Conservation (phyloP, 192 early-diverging fungal genomes). For the Coemansia guatemalensis region DNA sequence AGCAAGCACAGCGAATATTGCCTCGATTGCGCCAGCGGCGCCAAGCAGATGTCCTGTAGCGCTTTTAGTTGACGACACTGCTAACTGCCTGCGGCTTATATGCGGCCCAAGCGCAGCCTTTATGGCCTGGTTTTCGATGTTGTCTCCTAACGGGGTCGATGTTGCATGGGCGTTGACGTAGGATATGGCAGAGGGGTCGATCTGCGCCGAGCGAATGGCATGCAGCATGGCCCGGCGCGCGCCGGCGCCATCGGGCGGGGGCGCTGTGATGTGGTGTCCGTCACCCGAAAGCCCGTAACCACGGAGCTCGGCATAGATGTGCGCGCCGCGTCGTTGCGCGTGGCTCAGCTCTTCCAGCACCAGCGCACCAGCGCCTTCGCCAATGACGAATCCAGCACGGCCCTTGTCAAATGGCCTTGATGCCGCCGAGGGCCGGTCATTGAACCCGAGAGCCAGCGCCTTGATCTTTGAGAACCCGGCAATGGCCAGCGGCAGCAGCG, state of each 20-base stretch:
- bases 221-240: slow-evolving; percentile 85
- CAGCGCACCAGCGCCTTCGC: slow-evolving; percentile 86
- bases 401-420: slow-evolving; percentile 89
- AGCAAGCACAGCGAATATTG: slow-evolving; percentile 82
- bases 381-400: slow-evolving; percentile 92
- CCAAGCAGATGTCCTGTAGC: slow-evolving; percentile 94
- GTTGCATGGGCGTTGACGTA: slow-evolving; percentile 97
- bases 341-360: slow-evolving; percentile 91
- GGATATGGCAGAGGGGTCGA: slow-evolving; percentile 64
- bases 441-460: slow-evolving; percentile 79
- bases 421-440: slow-evolving; percentile 73
- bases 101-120: slow-evolving; percentile 65
- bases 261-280: slow-evolving; percentile 92
- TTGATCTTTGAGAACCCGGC: slow-evolving; percentile 84
- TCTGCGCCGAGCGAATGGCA: slow-evolving; percentile 64
- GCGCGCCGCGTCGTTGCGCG: slow-evolving; percentile 79
- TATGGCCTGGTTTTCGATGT: slow-evolving; percentile 85
- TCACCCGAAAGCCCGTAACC: slow-evolving; percentile 94
- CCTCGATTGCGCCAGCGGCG: slow-evolving; percentile 92
- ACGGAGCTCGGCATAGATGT: slow-evolving; percentile 83
- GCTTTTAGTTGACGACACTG: slow-evolving; percentile 89
- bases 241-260: slow-evolving; percentile 80
- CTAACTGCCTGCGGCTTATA: slow-evolving; percentile 26
- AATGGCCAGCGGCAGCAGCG: slow-evolving; percentile 80
- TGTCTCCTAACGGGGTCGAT: slow-evolving; percentile 80